Evolutionary conservation across 257 asterid genomes (phyloP).

Genomic region (Anisodus tanguticus): DNA sequence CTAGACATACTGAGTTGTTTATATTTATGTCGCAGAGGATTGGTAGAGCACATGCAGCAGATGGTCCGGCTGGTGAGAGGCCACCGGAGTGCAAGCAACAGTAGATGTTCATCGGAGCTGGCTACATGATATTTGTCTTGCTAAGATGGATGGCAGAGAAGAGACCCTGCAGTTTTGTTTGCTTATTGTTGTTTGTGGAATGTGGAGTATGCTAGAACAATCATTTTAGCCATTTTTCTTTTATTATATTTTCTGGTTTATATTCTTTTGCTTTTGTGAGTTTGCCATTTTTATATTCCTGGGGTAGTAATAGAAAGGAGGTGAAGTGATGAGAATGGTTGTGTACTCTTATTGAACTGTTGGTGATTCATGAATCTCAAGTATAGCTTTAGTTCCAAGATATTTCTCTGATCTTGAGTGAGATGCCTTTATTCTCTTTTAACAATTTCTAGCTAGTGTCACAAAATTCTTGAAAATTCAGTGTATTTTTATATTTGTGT

Average conservation of each 20-base stretch:
- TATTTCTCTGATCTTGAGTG: neutral
- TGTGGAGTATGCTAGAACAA: slow-evolving; percentile 11
- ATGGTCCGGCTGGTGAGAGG: slow-evolving; percentile 75
- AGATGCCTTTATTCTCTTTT: neutral
- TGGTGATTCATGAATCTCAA: neutral
- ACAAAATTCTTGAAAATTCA: too few relatives aligned
- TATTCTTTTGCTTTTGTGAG: neutral
- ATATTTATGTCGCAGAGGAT: slow-evolving; percentile 49
- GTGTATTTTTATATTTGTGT: too few relatives aligned
- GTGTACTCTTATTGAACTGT: neutral
- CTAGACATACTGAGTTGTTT: slow-evolving; percentile 6
- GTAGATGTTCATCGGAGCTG: slow-evolving; percentile 35
- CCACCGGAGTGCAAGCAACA: slow-evolving; percentile 94
- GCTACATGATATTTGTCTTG: neutral
- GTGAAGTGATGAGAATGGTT: neutral
- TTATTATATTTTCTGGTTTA: neutral
- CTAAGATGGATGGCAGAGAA: neutral
- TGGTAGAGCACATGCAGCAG: slow-evolving; percentile 59
- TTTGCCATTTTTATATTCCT: neutral
- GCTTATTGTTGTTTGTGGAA: neutral
- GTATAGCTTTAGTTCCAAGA: neutral
- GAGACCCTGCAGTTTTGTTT: slow-evolving; percentile 23
- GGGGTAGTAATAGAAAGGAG: slow-evolving; percentile 3
- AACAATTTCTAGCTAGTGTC: too few relatives aligned
- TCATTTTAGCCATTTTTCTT: neutral